Conservation (phyloP, 176 grass and related monocot genomes). For the Lolium rigidum region DNA sequence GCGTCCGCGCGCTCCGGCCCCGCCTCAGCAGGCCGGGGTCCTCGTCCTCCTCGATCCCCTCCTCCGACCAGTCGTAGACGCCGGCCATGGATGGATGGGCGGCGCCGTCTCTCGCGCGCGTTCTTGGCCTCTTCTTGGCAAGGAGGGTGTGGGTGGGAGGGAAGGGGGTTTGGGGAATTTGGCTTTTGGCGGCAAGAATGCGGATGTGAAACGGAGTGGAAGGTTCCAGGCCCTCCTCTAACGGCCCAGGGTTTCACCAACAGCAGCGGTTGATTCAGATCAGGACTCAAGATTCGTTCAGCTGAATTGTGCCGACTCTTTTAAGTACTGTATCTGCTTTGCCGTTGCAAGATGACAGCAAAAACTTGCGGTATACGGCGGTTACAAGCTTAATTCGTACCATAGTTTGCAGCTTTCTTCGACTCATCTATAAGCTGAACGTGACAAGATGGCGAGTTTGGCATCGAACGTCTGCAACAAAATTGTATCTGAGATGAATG, state of each 20-base stretch:
- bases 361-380: background rate
- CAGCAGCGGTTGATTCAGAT: background rate
- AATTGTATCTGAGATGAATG: no score
- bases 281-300: background rate
- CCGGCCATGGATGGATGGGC: slow-evolving; percentile 31
- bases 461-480: no score
- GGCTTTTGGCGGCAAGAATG: slow-evolving; percentile 44
- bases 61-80: slow-evolving; percentile 17
- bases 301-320: background rate
- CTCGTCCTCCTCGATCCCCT: slow-evolving; percentile 30
- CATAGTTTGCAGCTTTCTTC: no score
- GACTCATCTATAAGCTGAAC: no score
- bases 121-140: slow-evolving; percentile 40
- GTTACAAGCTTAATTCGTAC: no score
- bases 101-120: slow-evolving; percentile 21
- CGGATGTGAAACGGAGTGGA: slow-evolving; percentile 5
- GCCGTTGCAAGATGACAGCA: background rate
- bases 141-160: background rate
- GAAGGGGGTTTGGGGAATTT: background rate
- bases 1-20: background rate
- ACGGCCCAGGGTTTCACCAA: background rate
- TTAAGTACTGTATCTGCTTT: background rate
- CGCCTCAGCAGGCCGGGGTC: background rate
- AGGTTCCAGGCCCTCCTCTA: background rate
- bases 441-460: no score